Conservation (phyloP, 2,329 filamentous ascomycete genomes). For the Capronia epimyces region DNA sequence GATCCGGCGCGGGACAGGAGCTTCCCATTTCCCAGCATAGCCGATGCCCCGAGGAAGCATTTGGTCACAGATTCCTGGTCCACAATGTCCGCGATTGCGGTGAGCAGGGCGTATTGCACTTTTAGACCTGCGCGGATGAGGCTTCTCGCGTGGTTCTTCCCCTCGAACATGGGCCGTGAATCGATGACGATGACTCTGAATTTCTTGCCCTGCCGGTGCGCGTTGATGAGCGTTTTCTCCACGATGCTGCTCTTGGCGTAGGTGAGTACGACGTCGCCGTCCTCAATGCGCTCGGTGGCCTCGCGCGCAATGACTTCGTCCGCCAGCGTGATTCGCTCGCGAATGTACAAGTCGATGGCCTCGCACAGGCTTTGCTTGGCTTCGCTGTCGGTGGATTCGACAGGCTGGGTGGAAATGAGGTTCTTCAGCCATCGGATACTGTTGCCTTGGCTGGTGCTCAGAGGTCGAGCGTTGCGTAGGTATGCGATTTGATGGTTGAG, state of each 20-base stretch:
- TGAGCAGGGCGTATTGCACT: slow-evolving; percentile 76
- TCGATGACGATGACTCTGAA: slow-evolving; percentile 87
- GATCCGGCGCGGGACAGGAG: slow-evolving; percentile 86
- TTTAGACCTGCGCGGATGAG: slow-evolving; percentile 65
- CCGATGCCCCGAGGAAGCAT: slow-evolving; percentile 80
- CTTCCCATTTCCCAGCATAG: slow-evolving; percentile 91
- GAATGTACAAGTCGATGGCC: slow-evolving; percentile 82
- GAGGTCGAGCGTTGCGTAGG: slow-evolving; percentile 74
- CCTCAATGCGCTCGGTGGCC: slow-evolving; percentile 67
- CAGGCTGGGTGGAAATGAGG: slow-evolving; percentile 83
- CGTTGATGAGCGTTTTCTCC: slow-evolving; percentile 71
- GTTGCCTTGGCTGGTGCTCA: slow-evolving; percentile 96
- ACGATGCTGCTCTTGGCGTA: slow-evolving; percentile 84
- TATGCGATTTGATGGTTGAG: slow-evolving; percentile 95
- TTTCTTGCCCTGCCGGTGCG: slow-evolving; percentile 58
- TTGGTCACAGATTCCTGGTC: slow-evolving; percentile 62
- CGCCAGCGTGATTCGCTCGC: slow-evolving; percentile 81
- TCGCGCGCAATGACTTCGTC: slow-evolving; percentile 77
- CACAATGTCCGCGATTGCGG: slow-evolving; percentile 64
- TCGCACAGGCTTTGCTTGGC: slow-evolving; percentile 74
- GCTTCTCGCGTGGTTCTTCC: slow-evolving; percentile 63
- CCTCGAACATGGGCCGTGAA: slow-evolving; percentile 64
- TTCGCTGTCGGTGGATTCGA: slow-evolving; percentile 71
- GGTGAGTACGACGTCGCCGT: slow-evolving; percentile 77
- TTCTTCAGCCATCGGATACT: slow-evolving; percentile 93